These are phyloP conservation scores for Saccharomyces paradoxus DNA, from an alignment of 805 yeast genomes.

Conservation along the genomic window DNA sequence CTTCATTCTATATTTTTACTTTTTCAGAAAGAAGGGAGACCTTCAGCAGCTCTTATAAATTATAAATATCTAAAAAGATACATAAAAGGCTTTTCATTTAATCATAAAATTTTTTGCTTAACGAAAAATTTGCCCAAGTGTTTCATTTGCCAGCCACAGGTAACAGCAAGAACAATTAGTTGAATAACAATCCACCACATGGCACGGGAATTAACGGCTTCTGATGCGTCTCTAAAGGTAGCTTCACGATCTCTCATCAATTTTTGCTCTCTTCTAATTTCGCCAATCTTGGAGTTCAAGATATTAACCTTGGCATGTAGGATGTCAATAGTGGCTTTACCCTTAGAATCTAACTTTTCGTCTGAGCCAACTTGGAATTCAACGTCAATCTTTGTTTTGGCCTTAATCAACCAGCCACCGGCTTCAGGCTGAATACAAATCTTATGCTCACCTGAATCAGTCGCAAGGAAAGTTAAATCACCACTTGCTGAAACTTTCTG, in stretches of 20 bases:
- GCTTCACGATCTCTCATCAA: constrained; percentile 71
- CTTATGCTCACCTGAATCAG: constrained; percentile 72
- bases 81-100: not conserved
- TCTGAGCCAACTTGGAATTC: constrained; percentile 65
- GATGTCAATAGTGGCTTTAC: constrained; percentile 45
- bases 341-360: constrained; percentile 57
- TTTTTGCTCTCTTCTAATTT: constrained; percentile 58
- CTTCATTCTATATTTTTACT: not conserved
- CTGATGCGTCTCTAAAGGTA: constrained; percentile 61
- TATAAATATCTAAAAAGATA: not conserved
- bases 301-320: constrained; percentile 50
- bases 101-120: constrained; percentile 50
- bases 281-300: constrained; percentile 48
- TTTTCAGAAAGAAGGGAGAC: not conserved
- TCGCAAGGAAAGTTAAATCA: constrained; percentile 64
- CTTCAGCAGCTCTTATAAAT: not conserved
- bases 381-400: constrained; percentile 48
- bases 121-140: constrained; percentile 71
- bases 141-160: constrained; percentile 67
- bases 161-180: constrained; percentile 51
- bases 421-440: constrained; percentile 52
- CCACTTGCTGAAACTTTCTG: constrained; percentile 60
- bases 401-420: constrained; percentile 56
- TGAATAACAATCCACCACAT: constrained; percentile 69
- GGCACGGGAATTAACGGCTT: constrained; percentile 59